These are phyloP conservation scores for Stagonosporopsis cucurbitacearum DNA, from an alignment of 2,329 filamentous ascomycete genomes.

Conservation along the genomic window DNA sequence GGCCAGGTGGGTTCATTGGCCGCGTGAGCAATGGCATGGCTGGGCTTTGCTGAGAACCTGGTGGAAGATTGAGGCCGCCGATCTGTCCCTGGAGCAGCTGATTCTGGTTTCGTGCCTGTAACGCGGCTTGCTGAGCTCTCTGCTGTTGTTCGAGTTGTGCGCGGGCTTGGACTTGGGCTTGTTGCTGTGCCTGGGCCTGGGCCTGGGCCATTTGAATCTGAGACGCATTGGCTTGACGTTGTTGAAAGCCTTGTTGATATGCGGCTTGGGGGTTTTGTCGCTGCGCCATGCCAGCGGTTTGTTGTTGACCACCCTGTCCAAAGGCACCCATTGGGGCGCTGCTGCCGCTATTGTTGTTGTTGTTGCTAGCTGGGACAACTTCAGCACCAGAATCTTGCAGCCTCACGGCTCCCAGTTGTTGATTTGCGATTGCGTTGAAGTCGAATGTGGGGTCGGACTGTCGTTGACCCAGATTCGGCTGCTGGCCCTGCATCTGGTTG, in stretches of 20 bases:
- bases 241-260: constrained; percentile 43
- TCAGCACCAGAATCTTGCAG: constrained; percentile 66
- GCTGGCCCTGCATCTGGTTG: constrained; percentile 38
- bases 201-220: constrained; percentile 27
- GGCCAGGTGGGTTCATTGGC: constrained; percentile 55
- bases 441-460: constrained; percentile 49
- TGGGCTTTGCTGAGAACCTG: constrained; percentile 52
- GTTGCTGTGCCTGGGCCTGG: constrained; percentile 29
- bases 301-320: constrained; percentile 34
- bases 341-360: constrained; percentile 48
- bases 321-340: constrained; percentile 48
- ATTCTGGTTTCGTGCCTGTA: constrained; percentile 36
- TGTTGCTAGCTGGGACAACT: constrained; percentile 69
- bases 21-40: constrained; percentile 59
- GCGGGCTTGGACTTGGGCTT: constrained; percentile 28
- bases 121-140: constrained; percentile 47
- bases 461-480: constrained; percentile 38
- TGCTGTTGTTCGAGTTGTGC: constrained; percentile 36
- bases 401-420: constrained; percentile 67
- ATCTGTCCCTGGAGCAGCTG: constrained; percentile 43
- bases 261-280: constrained; percentile 35
- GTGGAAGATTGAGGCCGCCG: constrained; percentile 53
- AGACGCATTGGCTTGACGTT: constrained; percentile 44
- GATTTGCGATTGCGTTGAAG: constrained; percentile 64
- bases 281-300: constrained; percentile 38